These are phyloP conservation scores for Nakaseomyces nivariensis DNA, from an alignment of 1,139 yeast genomes.

Conservation along the genomic window DNA sequence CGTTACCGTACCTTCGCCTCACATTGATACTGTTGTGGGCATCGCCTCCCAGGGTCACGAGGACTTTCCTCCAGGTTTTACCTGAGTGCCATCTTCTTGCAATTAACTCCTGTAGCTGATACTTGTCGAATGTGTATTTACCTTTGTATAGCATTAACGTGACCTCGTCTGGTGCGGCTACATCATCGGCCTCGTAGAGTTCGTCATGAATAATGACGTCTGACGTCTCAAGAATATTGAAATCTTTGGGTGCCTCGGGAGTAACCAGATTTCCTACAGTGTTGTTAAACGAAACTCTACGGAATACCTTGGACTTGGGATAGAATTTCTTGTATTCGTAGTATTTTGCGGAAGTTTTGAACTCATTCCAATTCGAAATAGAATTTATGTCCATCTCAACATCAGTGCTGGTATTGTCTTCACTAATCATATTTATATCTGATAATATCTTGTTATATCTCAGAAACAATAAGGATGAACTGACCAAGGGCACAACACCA, in stretches of 20 bases:
- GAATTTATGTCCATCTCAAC: not conserved
- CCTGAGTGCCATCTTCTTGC: slow-evolving; percentile 82
- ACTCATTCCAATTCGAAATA: slow-evolving; percentile 3
- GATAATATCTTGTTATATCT: slow-evolving; percentile 44
- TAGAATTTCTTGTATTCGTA: slow-evolving; percentile 18
- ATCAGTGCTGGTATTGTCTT: not conserved
- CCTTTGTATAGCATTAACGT: slow-evolving; percentile 19
- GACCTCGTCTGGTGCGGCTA: slow-evolving; percentile 35
- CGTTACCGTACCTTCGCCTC: slow-evolving; percentile 80
- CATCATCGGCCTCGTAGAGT: slow-evolving; percentile 51
- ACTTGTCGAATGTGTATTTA: slow-evolving; percentile 25
- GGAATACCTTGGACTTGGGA: slow-evolving; percentile 25
- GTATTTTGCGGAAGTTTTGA: slow-evolving; percentile 31
- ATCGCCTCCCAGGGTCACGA: slow-evolving; percentile 78
- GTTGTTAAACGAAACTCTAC: slow-evolving; percentile 24
- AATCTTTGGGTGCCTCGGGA: slow-evolving; percentile 37
- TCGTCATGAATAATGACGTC: slow-evolving; percentile 72
- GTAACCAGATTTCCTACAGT: slow-evolving; percentile 5
- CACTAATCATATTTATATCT: slow-evolving; percentile 20
- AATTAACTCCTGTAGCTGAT: slow-evolving; percentile 53
- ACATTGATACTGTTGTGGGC: slow-evolving; percentile 93
- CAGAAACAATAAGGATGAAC: slow-evolving; percentile 68
- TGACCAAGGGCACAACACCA: slow-evolving; percentile 86
- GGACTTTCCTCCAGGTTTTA: slow-evolving; percentile 82
- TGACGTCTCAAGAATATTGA: slow-evolving; percentile 45